Percentiles rank a stretch among this genome's conserved stretches.
These are phyloP conservation scores for peach (Prunus persica) DNA, from an alignment of 306 rosid genomes.

Conservation along the genomic window DNA sequence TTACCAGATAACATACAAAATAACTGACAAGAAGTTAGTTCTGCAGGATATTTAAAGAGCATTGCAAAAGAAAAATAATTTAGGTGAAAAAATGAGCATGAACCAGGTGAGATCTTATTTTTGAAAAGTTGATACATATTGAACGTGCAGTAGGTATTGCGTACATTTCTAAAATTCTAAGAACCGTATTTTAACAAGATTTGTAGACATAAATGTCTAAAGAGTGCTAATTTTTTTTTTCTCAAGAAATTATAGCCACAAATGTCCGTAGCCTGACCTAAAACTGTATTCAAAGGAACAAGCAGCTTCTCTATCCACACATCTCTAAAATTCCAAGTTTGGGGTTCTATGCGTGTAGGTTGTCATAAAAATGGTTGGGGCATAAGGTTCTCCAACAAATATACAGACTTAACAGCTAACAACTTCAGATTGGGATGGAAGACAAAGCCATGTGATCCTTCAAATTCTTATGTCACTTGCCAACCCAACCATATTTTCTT, in stretches of 20 bases:
- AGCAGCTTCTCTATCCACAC: not conserved
- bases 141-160: not conserved
- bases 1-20: not conserved
- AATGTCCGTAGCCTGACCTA: not conserved
- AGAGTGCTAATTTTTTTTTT: not conserved
- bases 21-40: not conserved
- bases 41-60: not conserved
- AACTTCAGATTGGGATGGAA: conserved; percentile 2
- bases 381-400: conserved; percentile 1
- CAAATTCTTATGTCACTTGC: not conserved
- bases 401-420: not conserved
- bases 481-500: not conserved
- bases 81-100: not conserved
- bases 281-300: not conserved
- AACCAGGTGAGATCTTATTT: not conserved
- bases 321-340: not conserved
- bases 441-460: conserved; percentile 13
- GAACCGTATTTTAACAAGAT: no score
- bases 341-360: not conserved
- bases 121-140: not conserved
- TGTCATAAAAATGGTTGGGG: conserved; percentile 1
- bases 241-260: not conserved
- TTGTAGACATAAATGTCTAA: not conserved
- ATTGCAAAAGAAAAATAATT: no score
- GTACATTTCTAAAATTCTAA: not conserved